Evolutionary conservation across 441 rosid species (phyloP).

Genomic region (Gossypium trilobum): DNA sequence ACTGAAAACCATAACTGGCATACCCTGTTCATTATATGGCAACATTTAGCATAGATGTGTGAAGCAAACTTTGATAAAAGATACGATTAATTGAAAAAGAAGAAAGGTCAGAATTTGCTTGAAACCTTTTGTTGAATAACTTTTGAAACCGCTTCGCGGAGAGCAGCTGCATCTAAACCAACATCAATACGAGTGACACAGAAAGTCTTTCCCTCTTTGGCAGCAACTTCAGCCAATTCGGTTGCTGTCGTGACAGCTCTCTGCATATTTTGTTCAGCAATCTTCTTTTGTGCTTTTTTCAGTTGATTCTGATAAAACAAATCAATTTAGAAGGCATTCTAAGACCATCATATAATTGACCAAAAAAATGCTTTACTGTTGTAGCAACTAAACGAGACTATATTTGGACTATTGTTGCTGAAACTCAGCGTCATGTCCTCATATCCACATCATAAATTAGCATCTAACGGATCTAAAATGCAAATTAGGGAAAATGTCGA

Average conservation of each 20-base stretch:
- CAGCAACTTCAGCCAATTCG: constrained; percentile 62
- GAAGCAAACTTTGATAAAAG: background rate
- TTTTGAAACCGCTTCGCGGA: constrained; percentile 84
- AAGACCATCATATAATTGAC: background rate
- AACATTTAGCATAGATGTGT: background rate
- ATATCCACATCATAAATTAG: background rate
- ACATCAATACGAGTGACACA: constrained; percentile 68
- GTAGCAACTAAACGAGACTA: background rate
- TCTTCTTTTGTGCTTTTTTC: constrained; percentile 72
- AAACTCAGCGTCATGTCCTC: background rate
- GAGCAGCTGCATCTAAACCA: constrained; percentile 87
- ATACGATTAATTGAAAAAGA: background rate
- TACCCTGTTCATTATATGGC: constrained; percentile 43
- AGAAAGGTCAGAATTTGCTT: background rate
- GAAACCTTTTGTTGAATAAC: constrained; percentile 63
- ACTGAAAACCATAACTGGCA: constrained; percentile 82
- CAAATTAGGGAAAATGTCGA: background rate
- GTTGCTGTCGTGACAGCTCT: constrained; percentile 59
- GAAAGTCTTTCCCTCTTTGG: constrained; percentile 61
- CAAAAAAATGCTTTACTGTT: background rate
- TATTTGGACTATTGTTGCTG: background rate
- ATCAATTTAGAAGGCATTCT: background rate
- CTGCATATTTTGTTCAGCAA: constrained; percentile 69
- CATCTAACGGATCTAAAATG: background rate
- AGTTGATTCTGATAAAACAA: constrained; percentile 43